Evolutionary conservation across 2,329 filamentous ascomycete genomes (phyloP), one percentile per base, ranked within the genome.

Genomic region (Gaeumannomyces sp.): DNA sequence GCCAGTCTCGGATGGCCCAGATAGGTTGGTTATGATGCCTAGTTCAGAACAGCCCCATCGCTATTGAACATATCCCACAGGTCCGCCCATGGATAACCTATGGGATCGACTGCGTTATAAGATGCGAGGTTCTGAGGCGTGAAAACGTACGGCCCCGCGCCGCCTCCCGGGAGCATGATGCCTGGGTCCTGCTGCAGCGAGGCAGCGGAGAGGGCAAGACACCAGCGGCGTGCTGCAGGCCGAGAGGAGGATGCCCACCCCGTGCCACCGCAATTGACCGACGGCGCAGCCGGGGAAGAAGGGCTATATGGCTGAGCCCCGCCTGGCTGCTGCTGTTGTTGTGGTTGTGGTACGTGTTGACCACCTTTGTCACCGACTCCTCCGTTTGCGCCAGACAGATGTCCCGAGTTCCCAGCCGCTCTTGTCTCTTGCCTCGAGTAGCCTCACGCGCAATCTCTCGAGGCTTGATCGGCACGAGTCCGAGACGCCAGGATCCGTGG

Each of bases 341-440:
- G 45, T 64, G 62, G 25, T 60, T 28, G 29, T 64, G 62, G 33
- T 38, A 59, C 13, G 62, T 33, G 7, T 53, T 29, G 25, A 64
- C 33, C 3, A 81, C 70, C 68, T 78, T 82, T 35, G 83, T 78
- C 0, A 83, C 73, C 16, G 83, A 70, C 14, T 82, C 80, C 7
- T 74, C 72, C 66, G 82, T 79, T 61, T 83, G 79, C 0, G 76
- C 74, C 1, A 85, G 70, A 66, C 81, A 84, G 5, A 81, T 75
- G 61, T 84, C 81, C 76, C 81, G 1, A 85, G 71, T 66, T 85
- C 82, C 82, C 83, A 85, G 0, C 69, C 72, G 59, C 71, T 72
- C 6, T 73, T 79, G 76, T 6, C 72, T 73, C 0, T 81, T 79
- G 64, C 82, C 75, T n/a, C 72, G 71, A 13, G 83, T 71, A 0